These are phyloP conservation scores for Aspergillus bridgeri DNA, from an alignment of 495 filamentous ascomycete genomes.

Conservation along the genomic window DNA sequence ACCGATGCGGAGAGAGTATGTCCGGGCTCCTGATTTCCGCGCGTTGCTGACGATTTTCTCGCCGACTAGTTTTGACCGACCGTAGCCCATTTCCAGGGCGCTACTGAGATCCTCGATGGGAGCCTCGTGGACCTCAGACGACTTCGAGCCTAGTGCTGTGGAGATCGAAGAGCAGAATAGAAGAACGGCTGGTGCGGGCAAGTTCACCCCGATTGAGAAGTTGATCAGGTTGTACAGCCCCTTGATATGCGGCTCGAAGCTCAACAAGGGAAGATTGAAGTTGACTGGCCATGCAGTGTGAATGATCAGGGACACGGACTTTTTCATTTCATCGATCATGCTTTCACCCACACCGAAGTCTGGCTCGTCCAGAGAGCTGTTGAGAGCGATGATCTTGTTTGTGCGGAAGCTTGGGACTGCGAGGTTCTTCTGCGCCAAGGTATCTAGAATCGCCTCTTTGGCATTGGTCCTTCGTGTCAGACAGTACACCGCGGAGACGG, in stretches of 20 bases:
- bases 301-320: constrained; percentile 47
- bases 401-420: constrained; percentile 18
- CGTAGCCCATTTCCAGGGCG: constrained; percentile 54
- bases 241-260: constrained; percentile 44
- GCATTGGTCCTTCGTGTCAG: constrained; percentile 42
- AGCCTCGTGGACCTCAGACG: constrained; percentile 37
- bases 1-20: constrained; percentile 54
- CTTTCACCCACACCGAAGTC: constrained; percentile 41
- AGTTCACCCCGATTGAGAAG: constrained; percentile 46
- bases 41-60: constrained; percentile 49
- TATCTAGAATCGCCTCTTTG: constrained; percentile 23
- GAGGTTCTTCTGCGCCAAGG: constrained; percentile 36
- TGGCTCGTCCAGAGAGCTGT: constrained; percentile 35
- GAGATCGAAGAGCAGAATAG: constrained; percentile 53
- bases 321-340: constrained; percentile 32
- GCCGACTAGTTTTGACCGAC: constrained; percentile 53
- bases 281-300: constrained; percentile 60
- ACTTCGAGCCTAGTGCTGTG: constrained; percentile 36
- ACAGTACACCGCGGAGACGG: constrained; percentile 48
- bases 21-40: constrained; percentile 31
- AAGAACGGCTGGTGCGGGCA: constrained; percentile 41
- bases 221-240: constrained; percentile 53
- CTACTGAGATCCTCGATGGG: constrained; percentile 34
- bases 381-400: constrained; percentile 38
- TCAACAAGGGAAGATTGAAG: constrained; percentile 45